Percentiles rank a stretch among this genome's conserved stretches.
phyloP scores from a whole-genome alignment of 176 grass and related monocot genomes.

The Tuctoria greenei region DNA sequence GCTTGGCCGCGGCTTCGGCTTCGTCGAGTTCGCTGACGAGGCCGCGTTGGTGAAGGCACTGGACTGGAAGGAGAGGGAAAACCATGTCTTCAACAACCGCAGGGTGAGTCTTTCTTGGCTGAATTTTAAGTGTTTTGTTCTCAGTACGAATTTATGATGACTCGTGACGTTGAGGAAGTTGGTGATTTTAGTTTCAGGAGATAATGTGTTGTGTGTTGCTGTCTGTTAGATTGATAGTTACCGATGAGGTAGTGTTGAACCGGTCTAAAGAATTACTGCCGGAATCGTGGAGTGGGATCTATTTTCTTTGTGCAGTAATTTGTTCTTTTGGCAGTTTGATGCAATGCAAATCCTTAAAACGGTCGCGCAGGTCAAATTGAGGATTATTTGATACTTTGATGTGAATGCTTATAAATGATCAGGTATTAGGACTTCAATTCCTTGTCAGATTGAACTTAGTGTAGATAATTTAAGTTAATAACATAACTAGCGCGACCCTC shows the following conservation, averaged over 20 bases:
- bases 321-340: background rate
- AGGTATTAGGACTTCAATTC: no score
- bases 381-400: background rate
- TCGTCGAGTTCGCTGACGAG: constrained; percentile 59
- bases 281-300: background rate
- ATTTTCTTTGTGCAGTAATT: background rate
- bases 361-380: background rate
- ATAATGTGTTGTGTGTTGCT: background rate
- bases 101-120: background rate
- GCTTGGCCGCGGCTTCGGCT: constrained; percentile 54
- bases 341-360: background rate
- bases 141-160: background rate
- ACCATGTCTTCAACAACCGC: background rate
- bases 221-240: background rate
- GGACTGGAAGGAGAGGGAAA: background rate
- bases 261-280: background rate
- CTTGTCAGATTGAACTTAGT: no score
- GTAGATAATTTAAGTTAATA: no score
- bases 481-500: no score
- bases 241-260: background rate
- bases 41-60: constrained; percentile 31
- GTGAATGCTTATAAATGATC: background rate
- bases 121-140: background rate
- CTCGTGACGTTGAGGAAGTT: background rate
- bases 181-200: background rate